Evolutionary conservation across 1,139 yeast genomes (phyloP), one percentile per base, ranked within the genome.

Genomic region (Scheffersomyces insectosa): DNA sequence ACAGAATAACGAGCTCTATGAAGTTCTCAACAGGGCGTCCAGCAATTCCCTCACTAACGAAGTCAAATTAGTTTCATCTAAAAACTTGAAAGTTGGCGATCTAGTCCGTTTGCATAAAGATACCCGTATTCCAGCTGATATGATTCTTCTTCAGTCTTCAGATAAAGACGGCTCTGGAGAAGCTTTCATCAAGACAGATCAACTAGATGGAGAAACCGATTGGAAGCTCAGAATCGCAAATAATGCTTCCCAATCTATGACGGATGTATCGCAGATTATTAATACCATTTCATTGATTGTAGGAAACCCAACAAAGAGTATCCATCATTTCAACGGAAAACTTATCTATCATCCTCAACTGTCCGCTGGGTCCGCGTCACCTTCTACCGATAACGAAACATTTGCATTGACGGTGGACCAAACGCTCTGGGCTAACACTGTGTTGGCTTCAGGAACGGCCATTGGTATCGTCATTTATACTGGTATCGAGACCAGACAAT

Each of bases 371-470:
- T 54, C 62, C 3, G 48, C 46, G 4, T 46, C 57, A 3, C 54
- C 58, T 4, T 44, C 57, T 11, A 45, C 49, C 14, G 72, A 73
- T 38, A 79, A 76, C 37, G 76, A 80, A 35, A 71, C 83, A 1
- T 72, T 78, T 30, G 91, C 97, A 3, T 70, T 95, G 28, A 75
- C 86, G 2, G 82, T 93, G 3, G 99, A 95, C 63, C 93, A 93
- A 59, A 89, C 99, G 0, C 66, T 95, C 58, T 95, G 99, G 99
- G 98, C 98, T 9, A 95, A 95, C 60, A 93, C 99, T 0, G 97
- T 95, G 0, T 70, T 95, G 29, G 99, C 99, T 0, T 87, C 96
- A 0, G 98, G 98, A 7, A 78, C 89, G 3, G 95, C 95, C 11
- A 71, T 90, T 32, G 99, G 96, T 1, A 82, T 93, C 56, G 82